Base-by-base conservation (phyloP, 139 green algal species). In the Chlamydomonas schloesseri region DNA sequence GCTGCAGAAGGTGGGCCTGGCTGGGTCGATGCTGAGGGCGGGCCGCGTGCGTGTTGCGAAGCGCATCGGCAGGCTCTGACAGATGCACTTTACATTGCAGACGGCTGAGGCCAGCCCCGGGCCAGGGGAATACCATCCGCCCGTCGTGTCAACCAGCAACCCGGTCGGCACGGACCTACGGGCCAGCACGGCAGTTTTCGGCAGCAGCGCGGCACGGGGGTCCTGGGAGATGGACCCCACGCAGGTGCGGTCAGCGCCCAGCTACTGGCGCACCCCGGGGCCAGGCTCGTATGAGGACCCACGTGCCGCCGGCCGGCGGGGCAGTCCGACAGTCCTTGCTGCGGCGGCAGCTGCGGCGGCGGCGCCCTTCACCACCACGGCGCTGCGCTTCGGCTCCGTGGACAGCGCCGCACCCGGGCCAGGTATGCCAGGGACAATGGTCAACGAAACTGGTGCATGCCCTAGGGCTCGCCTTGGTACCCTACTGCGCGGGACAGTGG, bases 201-300 rank as follows among this genome's bases (percentile, higher is more conserved):
- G 81, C 46, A 64, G 21, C 53, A 78, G 33, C 3, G 81, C 33
- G 15, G 47, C 36, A 20, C 53, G 81, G 5, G 81, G 81, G 53
- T 42, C 58, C 3, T 85, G 79, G 69, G 81, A 87, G 53, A 26
- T 78, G 34, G 81, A 87, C 81, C 81, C 81, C 34, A 79, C 69
- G 21, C 60, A 34, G 33, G 36, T 55, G 0, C 72, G 37, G 10
- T 55, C 69, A 10, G 81, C 81, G 29, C 81, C 81, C 62, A 80
- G 69, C 3, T 87, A 80, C 34, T 87, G 53, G 69, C 42, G 50
- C 53, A 72, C 29, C 14, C 81, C 81, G 1, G 81, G 81, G 2
- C 81, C 81, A 6, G 81, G 81, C 17, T 70, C 69, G 34, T 87
- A 87, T 33, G 69, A 87, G 53, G 81, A 79, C 55, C 69, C 81